Conservation (phyloP, 768 basidiomycete genomes). For the Russula earlei region DNA sequence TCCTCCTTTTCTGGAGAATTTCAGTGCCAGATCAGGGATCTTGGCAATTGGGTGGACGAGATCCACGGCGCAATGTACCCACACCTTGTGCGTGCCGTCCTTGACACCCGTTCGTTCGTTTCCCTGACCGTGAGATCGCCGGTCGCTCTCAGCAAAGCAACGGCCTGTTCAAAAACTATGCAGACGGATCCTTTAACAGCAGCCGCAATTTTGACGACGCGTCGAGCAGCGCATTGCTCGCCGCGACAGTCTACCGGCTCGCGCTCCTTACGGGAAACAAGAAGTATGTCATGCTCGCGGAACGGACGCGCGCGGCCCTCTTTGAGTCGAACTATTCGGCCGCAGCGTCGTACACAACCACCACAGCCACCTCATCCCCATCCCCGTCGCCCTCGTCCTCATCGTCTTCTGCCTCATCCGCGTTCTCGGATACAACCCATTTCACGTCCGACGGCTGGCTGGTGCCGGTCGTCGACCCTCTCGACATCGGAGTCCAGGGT, state of each 20-base stretch:
- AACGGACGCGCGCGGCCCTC: slow-evolving; percentile 38
- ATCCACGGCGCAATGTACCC: slow-evolving; percentile 66
- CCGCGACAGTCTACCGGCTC: slow-evolving; percentile 66
- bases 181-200: slow-evolving; percentile 33
- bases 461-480: slow-evolving; percentile 66
- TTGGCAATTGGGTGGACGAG: slow-evolving; percentile 57
- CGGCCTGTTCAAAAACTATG: slow-evolving; percentile 64
- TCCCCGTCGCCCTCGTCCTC: slow-evolving; percentile 17
- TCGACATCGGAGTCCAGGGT: slow-evolving; percentile 40
- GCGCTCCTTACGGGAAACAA: slow-evolving; percentile 44
- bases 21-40: slow-evolving; percentile 43
- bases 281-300: slow-evolving; percentile 47
- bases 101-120: background rate
- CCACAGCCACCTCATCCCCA: background rate
- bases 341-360: background rate
- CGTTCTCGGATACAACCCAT: slow-evolving; percentile 25
- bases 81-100: slow-evolving; percentile 37
- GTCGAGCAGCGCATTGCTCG: slow-evolving; percentile 64
- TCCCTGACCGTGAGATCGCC: background rate
- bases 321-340: slow-evolving; percentile 21
- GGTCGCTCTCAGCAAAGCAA: slow-evolving; percentile 31
- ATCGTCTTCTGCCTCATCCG: background rate
- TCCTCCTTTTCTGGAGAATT: slow-evolving; percentile 46
- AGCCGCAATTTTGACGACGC: slow-evolving; percentile 57
- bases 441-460: slow-evolving; percentile 58